Base-by-base conservation (phyloP, 805 yeast genomes). In the Lipomyces japonicus region DNA sequence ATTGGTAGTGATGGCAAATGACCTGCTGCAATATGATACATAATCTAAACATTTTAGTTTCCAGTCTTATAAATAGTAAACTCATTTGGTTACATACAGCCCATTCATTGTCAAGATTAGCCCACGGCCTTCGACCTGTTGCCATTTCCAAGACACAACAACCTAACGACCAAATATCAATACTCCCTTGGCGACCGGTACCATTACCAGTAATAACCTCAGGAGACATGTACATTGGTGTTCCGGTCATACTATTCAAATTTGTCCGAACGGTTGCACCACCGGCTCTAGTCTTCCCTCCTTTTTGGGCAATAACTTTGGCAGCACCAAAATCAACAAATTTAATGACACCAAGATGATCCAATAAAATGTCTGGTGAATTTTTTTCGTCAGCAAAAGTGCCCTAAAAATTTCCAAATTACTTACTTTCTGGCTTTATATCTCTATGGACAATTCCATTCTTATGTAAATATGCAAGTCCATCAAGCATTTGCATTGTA, bases 211-310 rank as follows among this genome's bases (percentile, higher is more conserved):
- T 86, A 51, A 93, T 87, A 0, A 87, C 86, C 63, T 93, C 98
- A 0, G 98, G 98, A 0, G 97, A 88, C 97, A 93, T 91, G 69
- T 93, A 93, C 97, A 91, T 93, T 14, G 97, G 97, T 0, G 98
- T 93, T 35, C 98, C 98, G 2, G 95, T 82, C 73, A 85, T 75
- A 25, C 78, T 71, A 51, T 71, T 73, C 53, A 68, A 60, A 46
- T 68, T 71, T 46, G 67, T 62, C 14, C 55, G 49, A 4, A 50
- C 66, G 0, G 58, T 39, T 7, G 37, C 39, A 65, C 74, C 71
- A 65, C 51, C 70, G 64, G 53, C 70, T 48, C 53, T 60, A 55
- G 60, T 53, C 36, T 63, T 68, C 54, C 35, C 63, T 51, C 44
- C 65, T 48, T 53, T 67, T 57, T 68, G 70, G 54, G 77, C 71